These are phyloP conservation scores for Carex sylvatica DNA, from an alignment of 202 grass and related monocot species.

Conservation along the genomic window DNA sequence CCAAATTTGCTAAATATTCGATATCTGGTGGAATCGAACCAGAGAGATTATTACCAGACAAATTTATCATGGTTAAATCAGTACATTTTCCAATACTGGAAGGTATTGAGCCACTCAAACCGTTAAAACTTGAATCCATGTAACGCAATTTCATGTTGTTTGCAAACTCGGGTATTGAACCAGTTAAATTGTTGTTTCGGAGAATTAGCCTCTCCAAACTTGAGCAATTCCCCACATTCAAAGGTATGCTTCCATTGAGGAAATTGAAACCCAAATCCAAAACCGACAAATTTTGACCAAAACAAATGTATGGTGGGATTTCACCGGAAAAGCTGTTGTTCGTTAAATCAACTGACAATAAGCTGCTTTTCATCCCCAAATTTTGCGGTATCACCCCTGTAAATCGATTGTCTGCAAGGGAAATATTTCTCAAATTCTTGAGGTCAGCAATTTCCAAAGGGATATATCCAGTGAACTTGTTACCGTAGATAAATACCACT, in stretches of 20 bases:
- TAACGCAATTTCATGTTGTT: constrained; percentile 31
- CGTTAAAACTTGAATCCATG: constrained; percentile 63
- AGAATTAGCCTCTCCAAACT: constrained; percentile 55
- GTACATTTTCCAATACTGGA: constrained; percentile 45
- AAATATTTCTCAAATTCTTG: constrained; percentile 54
- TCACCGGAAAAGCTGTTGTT: constrained; percentile 63
- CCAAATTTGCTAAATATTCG: constrained; percentile 41
- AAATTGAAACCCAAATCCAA: constrained; percentile 53
- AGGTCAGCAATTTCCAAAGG: constrained; percentile 57
- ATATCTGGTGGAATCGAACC: constrained; percentile 48
- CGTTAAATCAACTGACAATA: constrained; percentile 64
- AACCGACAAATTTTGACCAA: constrained; percentile 47
- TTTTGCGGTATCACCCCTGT: constrained; percentile 60
- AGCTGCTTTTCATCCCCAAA: constrained; percentile 59
- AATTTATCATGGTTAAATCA: constrained; percentile 46
- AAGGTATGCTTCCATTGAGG: constrained; percentile 66
- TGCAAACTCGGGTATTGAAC: constrained; percentile 53
- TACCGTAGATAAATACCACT: constrained; percentile 45
- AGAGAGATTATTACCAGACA: constrained; percentile 53
- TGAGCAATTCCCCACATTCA: constrained; percentile 40
- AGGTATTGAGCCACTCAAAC: constrained; percentile 53
- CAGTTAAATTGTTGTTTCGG: constrained; percentile 49
- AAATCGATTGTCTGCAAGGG: constrained; percentile 57
- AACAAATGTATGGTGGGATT: constrained; percentile 72
- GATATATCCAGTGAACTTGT: constrained; percentile 51